These are phyloP conservation scores for Daldinia loculata DNA, from an alignment of 495 filamentous ascomycete genomes.

Conservation along the genomic window DNA sequence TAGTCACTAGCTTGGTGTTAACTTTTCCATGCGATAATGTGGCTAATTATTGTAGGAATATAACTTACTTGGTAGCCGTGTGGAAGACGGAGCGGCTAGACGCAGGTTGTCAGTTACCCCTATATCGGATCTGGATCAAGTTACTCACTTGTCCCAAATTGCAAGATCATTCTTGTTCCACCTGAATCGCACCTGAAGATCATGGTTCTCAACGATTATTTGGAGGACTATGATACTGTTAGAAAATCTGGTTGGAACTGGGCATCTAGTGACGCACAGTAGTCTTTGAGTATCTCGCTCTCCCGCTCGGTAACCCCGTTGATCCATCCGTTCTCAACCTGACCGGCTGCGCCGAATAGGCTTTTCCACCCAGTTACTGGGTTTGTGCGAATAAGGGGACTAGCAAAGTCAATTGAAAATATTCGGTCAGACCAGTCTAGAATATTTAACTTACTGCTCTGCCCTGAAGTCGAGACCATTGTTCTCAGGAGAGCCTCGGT, in stretches of 20 bases:
- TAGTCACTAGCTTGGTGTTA: conserved; percentile 55
- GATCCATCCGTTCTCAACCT: conserved; percentile 65
- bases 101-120: conserved; percentile 11
- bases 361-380: conserved; percentile 79
- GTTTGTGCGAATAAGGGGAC: conserved; percentile 74
- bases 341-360: conserved; percentile 66
- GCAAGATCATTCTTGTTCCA: conserved; percentile 71
- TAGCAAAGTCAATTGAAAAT: conserved; percentile 55
- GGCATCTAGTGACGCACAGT: conserved; percentile 53
- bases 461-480: conserved; percentile 66
- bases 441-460: conserved; percentile 55
- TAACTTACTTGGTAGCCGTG: conserved; percentile 60
- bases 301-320: conserved; percentile 70
- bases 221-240: conserved; percentile 55
- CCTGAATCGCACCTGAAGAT: conserved; percentile 72
- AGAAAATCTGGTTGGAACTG: neutral
- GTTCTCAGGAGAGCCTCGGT: conserved; percentile 72
- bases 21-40: neutral
- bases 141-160: conserved; percentile 70
- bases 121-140: neutral
- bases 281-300: conserved; percentile 64
- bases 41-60: neutral
- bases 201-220: conserved; percentile 74
- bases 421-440: neutral
- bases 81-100: conserved; percentile 68